Conservation (phyloP, 345 rosid species). For the Salix dunnii region DNA sequence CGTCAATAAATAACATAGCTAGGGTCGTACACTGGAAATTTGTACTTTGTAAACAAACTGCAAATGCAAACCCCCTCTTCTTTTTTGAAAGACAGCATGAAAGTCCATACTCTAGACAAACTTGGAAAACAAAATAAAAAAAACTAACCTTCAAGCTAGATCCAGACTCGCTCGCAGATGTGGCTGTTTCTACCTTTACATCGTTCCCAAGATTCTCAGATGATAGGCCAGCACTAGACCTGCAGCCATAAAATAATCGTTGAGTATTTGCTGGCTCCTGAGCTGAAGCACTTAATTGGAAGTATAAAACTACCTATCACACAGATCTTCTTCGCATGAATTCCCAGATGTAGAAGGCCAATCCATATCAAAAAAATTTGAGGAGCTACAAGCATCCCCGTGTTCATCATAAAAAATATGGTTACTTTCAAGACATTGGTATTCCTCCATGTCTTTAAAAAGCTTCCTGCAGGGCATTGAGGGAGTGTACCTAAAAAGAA, state of each 20-base stretch:
- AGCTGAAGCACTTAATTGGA: not conserved
- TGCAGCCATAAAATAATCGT: slow-evolving; percentile 24
- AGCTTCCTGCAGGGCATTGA: slow-evolving; percentile 29
- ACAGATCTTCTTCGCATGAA: slow-evolving; percentile 71
- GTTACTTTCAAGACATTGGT: slow-evolving; percentile 40
- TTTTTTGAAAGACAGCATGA: not conserved
- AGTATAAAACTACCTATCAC: slow-evolving; percentile 49
- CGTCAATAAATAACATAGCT: no score
- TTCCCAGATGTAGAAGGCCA: slow-evolving; percentile 92
- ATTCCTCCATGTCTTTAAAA: slow-evolving; percentile 38
- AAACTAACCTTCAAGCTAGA: slow-evolving; percentile 47
- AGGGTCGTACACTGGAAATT: no score
- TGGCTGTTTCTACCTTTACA: slow-evolving; percentile 30
- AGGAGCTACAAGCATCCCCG: slow-evolving; percentile 56
- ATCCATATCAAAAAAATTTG: slow-evolving; percentile 69
- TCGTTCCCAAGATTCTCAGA: slow-evolving; percentile 49
- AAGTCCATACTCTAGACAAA: not conserved
- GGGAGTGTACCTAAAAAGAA: slow-evolving; percentile 42
- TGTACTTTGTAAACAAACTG: not conserved
- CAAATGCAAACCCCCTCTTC: not conserved
- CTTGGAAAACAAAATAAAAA: not conserved
- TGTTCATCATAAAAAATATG: slow-evolving; percentile 43
- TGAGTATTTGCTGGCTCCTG: not conserved
- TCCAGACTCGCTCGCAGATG: slow-evolving; percentile 46
- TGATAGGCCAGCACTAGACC: slow-evolving; percentile 57